These are phyloP conservation scores for Salix arbutifolia DNA, from an alignment of 345 rosid genomes.

Conservation along the genomic window DNA sequence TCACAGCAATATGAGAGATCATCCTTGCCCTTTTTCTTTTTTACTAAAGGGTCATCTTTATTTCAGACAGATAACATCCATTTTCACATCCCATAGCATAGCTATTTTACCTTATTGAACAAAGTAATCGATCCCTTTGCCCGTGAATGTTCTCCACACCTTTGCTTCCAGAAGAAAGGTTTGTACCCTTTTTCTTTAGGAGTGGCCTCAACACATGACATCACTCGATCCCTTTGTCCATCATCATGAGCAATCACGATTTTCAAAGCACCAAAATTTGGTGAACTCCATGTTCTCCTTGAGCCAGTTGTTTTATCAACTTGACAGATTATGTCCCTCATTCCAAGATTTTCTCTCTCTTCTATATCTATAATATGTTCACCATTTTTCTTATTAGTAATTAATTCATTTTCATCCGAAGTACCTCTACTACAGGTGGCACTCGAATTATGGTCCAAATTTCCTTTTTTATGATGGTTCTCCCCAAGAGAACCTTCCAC, in stretches of 20 bases:
- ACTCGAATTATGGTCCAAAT: conserved; percentile 20
- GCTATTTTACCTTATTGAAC: conserved; percentile 44
- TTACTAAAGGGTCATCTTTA: background rate
- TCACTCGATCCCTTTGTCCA: conserved; percentile 26
- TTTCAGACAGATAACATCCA: background rate
- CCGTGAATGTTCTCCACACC: conserved; percentile 41
- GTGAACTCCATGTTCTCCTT: conserved; percentile 67
- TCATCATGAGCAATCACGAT: conserved; percentile 42
- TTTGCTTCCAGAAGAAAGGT: conserved; percentile 49
- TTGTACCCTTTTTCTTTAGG: conserved; percentile 70
- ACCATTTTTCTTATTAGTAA: conserved; percentile 23
- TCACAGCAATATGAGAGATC: background rate
- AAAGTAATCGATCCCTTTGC: conserved; percentile 29
- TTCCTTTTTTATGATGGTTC: conserved; percentile 25
- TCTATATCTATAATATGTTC: conserved; percentile 39
- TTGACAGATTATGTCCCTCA: conserved; percentile 24
- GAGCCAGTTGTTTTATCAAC: conserved; percentile 38
- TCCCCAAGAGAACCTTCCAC: conserved; percentile 25
- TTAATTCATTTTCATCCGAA: conserved; percentile 20
- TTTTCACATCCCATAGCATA: background rate
- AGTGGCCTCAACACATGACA: conserved; percentile 42
- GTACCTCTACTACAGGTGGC: conserved; percentile 32
- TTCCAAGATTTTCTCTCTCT: conserved; percentile 34
- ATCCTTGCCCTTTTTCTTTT: background rate
- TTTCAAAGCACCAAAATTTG: conserved; percentile 54